Base-by-base conservation (phyloP, 2,329 filamentous ascomycete species). In the Aspergillus pseudoterreus region DNA sequence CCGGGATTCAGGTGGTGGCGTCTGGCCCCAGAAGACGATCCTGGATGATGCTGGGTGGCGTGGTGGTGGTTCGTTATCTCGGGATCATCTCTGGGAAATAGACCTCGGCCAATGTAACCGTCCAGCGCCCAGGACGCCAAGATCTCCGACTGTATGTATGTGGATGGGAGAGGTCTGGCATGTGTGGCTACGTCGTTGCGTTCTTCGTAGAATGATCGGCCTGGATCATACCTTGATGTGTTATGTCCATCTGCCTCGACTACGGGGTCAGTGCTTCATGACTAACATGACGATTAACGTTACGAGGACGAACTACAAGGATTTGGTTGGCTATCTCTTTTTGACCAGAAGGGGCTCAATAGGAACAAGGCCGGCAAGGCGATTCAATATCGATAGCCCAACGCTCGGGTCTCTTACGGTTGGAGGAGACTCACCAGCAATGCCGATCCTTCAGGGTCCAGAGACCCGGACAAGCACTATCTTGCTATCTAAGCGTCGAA, bases 1-100 rank as follows among this genome's bases (percentile, higher is more conserved):
- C 35, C 12, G 39, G 46, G 49, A 50, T 53, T 50, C 45, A 53
- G 52, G 54, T 42, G 38, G 54, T 53, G 57, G 49, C 50, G 52
- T 50, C 27, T 45, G 35, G 45, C n/a, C 44, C 38, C 43, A 43
- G 43, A 35, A 51, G 46, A 15, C 36, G 51, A 54, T 53, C 50
- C 47, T 27, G 35, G 35, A 17, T 38, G 35, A 38, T 17, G 35
- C 8, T 17, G 35, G 4, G 45, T 55, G 54, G 57, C 51, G 51
- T 50, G 6, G 27, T 30, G 27, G 27, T 30, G 27, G 6, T 30
- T 30, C 8, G 27, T 30, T 30, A 30, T 30, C 27, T 30, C 27
- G 27, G 27, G 27, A 30, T 30, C 27, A 30, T 30, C 8, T 10
- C 2, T 30, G 27, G 27, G 10, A 9, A 11, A 30, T 9, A 30